These are phyloP conservation scores for Venturiaceae sp. DNA, from an alignment of 2,329 filamentous ascomycete species.

Conservation along the genomic window DNA sequence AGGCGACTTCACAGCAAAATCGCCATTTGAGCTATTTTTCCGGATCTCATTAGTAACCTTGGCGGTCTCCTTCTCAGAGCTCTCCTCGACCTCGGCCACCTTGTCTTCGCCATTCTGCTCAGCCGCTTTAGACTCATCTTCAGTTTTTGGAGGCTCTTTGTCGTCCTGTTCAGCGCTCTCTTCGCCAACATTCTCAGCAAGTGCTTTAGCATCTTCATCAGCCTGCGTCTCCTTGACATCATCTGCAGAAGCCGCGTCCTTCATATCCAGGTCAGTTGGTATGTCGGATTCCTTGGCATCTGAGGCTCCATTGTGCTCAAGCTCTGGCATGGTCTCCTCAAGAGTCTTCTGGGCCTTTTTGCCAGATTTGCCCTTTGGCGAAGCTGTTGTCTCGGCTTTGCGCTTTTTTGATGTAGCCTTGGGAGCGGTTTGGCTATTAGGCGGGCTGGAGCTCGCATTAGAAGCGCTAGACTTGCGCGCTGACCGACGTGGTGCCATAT, in stretches of 20 bases:
- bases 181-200: slow-evolving; percentile 13
- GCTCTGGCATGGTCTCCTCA: slow-evolving; percentile 40
- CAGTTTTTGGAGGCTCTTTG: neutral
- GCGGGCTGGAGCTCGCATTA: neutral
- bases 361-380: slow-evolving; percentile 29
- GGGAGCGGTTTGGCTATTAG: no score
- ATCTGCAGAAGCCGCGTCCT: slow-evolving; percentile 14
- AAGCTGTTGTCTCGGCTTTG: slow-evolving; percentile 24
- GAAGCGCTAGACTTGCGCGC: neutral
- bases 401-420: slow-evolving; percentile 28
- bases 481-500: neutral
- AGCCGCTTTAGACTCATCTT: slow-evolving; percentile 11
- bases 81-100: slow-evolving; percentile 16
- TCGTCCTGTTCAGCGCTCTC: slow-evolving; percentile 18
- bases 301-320: slow-evolving; percentile 9
- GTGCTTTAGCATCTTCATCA: slow-evolving; percentile 12
- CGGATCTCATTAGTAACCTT: neutral
- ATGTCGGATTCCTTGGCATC: slow-evolving; percentile 6
- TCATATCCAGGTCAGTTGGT: slow-evolving; percentile 13
- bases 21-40: slow-evolving; percentile 3
- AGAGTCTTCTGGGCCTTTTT: slow-evolving; percentile 41
- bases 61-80: neutral
- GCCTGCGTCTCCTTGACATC: slow-evolving; percentile 10
- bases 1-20: slow-evolving; percentile 37
- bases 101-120: slow-evolving; percentile 10